A percentile compares a stretch with the other conserved stretches of the same genome.
Conservation (phyloP, 2,329 filamentous ascomycete genomes). For the Dothideomycetes sp. region DNA sequence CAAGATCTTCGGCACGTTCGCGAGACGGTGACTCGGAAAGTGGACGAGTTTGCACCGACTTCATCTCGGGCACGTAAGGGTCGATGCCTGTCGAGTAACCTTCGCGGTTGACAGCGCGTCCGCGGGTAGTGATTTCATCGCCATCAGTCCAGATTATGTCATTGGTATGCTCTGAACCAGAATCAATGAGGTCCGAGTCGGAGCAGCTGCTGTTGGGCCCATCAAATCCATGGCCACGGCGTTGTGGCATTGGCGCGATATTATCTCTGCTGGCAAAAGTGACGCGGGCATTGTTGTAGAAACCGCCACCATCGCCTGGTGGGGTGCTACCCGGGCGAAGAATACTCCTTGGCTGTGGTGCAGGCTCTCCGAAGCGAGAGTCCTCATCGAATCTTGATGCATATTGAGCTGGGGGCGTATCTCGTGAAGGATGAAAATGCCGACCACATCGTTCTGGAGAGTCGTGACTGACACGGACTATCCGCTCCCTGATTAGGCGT, state of each 20-base stretch:
- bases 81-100: not conserved
- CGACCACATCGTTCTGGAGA: not conserved
- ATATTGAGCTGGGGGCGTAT: not conserved
- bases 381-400: not conserved
- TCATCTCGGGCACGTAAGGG: constrained; percentile 2
- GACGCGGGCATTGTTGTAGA: not conserved
- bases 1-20: constrained; percentile 1
- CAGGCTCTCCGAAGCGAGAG: not conserved
- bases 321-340: not conserved
- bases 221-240: not conserved
- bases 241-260: not conserved
- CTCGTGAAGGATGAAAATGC: not conserved
- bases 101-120: not conserved
- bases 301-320: not conserved
- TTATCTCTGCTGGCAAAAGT: not conserved
- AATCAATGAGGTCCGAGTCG: not conserved
- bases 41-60: not conserved
- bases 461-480: not conserved
- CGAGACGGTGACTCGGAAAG: constrained; percentile 7
- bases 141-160: too few relatives aligned
- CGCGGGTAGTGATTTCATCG: too few relatives aligned
- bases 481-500: not conserved
- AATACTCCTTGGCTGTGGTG: not conserved
- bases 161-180: too few relatives aligned
- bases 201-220: not conserved